Percentiles rank a stretch among this genome's conserved stretches.
Evolutionary conservation across 805 yeast genomes (phyloP).

Genomic region (Monosporozyma yasuniensis): DNA sequence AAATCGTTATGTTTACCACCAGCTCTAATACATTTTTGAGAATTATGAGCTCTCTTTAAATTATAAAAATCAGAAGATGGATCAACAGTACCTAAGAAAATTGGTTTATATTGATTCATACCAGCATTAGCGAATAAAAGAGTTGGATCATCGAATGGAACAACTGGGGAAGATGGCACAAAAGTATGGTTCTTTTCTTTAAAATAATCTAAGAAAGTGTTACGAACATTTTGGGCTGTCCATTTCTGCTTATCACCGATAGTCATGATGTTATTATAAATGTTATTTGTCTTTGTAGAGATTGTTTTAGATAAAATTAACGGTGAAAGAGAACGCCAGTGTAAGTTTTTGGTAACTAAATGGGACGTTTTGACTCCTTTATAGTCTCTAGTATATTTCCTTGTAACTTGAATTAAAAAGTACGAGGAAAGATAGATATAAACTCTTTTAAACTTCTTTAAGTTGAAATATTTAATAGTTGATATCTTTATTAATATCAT

Average conservation of each 20-base stretch:
- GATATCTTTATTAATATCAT: too few species aligned
- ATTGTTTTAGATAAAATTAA: neutral
- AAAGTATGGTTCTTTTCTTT: slow-evolving; percentile 59
- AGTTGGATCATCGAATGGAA: slow-evolving; percentile 98
- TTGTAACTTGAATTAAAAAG: neutral
- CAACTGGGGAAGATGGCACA: slow-evolving; percentile 88
- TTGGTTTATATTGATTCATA: slow-evolving; percentile 98
- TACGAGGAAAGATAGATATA: too few species aligned
- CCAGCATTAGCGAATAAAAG: slow-evolving; percentile 96
- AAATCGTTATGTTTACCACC: slow-evolving; percentile 98
- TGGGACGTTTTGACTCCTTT: neutral
- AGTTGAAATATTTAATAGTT: too few species aligned
- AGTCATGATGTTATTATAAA: slow-evolving; percentile 13
- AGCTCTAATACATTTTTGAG: slow-evolving; percentile 98
- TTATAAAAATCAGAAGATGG: slow-evolving; percentile 81
- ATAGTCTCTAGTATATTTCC: neutral
- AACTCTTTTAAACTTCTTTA: too few species aligned
- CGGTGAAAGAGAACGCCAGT: slow-evolving; percentile 1
- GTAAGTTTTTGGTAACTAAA: neutral
- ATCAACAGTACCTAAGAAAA: slow-evolving; percentile 93
- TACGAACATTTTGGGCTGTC: slow-evolving; percentile 55
- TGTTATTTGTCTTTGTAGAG: neutral
- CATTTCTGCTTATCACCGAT: slow-evolving; percentile 35
- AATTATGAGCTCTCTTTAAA: slow-evolving; percentile 83
- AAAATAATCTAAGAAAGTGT: slow-evolving; percentile 79